Evolutionary conservation across 192 early-diverging fungal genomes (phyloP), one percentile per base, ranked within the genome.

Genomic region (Mortierella hygrophila): DNA sequence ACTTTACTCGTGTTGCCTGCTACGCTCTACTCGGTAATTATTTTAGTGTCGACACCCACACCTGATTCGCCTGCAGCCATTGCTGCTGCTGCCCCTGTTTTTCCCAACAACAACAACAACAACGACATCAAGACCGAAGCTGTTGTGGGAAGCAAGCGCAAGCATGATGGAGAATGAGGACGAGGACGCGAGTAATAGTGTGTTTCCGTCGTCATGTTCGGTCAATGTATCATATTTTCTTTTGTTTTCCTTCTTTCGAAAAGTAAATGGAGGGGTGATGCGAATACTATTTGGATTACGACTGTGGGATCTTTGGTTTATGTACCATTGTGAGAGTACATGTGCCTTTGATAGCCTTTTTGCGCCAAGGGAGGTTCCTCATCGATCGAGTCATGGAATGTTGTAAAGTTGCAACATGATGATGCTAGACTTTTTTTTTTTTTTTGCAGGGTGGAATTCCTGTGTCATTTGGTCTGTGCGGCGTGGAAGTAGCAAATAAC

Each of bases 81-180:
- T 60, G 57, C 60, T 65, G n/a, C 60, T 15, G n/a, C 60, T 15
- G 29, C 29, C 29, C 3, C 60, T 2, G 29, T 11, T 65, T 7
- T 29, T 10, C 29, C 29, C 29, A 65, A 65, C 60, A 65, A 65
- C 26, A 35, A 35, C 35, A 35, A 35, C 35, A 9, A n/a, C 7
- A 29, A 63, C 2, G 26, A 63, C 9, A 26, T 0, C 23, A 15
- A 29, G 60, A 0, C 26, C 10, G 60, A 26, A 26, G 9, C 60
- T 15, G 29, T 32, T 65, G 60, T 29, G 3, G 60, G 60, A 65
- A 32, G 26, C 11, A 65, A 65, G 29, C 60, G 60, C 60, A 65
- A 65, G 60, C 60, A 65, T 65, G 60, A 65, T 65, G 60, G 60
- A 65, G 60, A 65, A 10, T 29, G 29, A 65, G 60, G 35, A 65